Percentiles rank a stretch among this genome's conserved stretches.
Conservation (phyloP, 2,329 filamentous ascomycete genomes). For the Diaporthe caulivora region DNA sequence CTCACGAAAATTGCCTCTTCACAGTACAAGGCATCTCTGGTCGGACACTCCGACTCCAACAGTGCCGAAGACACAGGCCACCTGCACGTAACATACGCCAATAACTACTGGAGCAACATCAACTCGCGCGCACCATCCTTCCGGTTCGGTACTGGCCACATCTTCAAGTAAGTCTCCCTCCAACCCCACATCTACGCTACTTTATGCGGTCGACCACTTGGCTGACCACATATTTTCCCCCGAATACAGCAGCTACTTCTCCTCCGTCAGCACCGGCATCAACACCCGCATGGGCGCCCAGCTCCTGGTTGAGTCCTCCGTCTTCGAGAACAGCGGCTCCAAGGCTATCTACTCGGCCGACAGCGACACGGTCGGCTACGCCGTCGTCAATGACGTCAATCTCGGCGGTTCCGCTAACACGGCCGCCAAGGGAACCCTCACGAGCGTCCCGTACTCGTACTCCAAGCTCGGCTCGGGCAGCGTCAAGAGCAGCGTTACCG, state of each 20-base stretch:
- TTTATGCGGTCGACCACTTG: not conserved
- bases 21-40: constrained; percentile 66
- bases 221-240: not conserved
- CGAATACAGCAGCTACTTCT: constrained; percentile 55
- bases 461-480: constrained; percentile 60
- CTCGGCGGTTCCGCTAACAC: constrained; percentile 60
- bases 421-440: constrained; percentile 64
- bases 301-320: constrained; percentile 68
- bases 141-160: constrained; percentile 75
- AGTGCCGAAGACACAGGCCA: constrained; percentile 69
- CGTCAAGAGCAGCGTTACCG: constrained; percentile 58
- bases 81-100: constrained; percentile 73
- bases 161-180: constrained; percentile 45
- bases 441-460: constrained; percentile 66
- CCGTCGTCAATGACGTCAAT: constrained; percentile 55
- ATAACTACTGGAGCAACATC: constrained; percentile 74
- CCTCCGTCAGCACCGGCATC: constrained; percentile 58
- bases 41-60: constrained; percentile 73
- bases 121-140: constrained; percentile 73
- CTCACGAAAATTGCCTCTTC: not conserved
- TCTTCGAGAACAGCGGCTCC: constrained; percentile 55
- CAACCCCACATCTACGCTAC: too few relatives aligned
- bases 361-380: constrained; percentile 56
- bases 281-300: constrained; percentile 69
- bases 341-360: constrained; percentile 54